phyloP scores from a whole-genome alignment of 2,329 filamentous ascomycete genomes.

The Xylariaceae sp. region DNA sequence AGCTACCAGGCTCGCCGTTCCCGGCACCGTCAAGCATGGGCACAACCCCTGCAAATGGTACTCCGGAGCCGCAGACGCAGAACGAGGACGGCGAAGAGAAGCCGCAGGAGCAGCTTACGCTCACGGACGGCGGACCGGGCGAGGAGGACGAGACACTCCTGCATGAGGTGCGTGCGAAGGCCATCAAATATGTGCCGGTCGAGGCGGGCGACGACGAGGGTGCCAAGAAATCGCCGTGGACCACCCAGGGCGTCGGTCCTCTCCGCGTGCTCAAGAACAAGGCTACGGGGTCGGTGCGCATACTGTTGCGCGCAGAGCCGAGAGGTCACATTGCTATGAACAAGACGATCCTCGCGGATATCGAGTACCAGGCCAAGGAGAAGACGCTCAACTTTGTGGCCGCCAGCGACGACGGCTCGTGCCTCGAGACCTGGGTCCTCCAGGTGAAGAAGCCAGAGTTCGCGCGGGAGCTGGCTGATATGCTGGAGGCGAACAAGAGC shows the following conservation, averaged over 20 bases:
- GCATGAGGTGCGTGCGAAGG: slow-evolving; percentile 65
- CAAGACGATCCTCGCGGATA: slow-evolving; percentile 51
- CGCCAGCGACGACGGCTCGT: slow-evolving; percentile 49
- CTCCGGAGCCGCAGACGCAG: slow-evolving; percentile 47
- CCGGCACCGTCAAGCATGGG: slow-evolving; percentile 54
- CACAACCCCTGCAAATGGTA: slow-evolving; percentile 51
- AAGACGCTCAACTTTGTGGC: slow-evolving; percentile 55
- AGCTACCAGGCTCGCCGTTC: slow-evolving; percentile 25
- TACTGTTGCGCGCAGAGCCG: slow-evolving; percentile 69
- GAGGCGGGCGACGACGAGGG: slow-evolving; percentile 38
- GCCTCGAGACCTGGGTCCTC: slow-evolving; percentile 62
- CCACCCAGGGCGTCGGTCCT: slow-evolving; percentile 61
- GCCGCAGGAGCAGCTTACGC: slow-evolving; percentile 61
- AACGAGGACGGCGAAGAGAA: slow-evolving; percentile 40
- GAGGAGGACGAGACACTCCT: slow-evolving; percentile 67
- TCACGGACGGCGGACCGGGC: slow-evolving; percentile 57
- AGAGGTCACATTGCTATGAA: slow-evolving; percentile 69
- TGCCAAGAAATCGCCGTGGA: slow-evolving; percentile 55
- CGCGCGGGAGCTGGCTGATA: slow-evolving; percentile 43
- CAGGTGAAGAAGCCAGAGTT: slow-evolving; percentile 54
- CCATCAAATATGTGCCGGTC: slow-evolving; percentile 50
- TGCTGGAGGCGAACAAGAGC: slow-evolving; percentile 46
- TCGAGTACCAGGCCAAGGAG: slow-evolving; percentile 53
- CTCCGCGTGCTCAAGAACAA: slow-evolving; percentile 69
- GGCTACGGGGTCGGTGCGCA: slow-evolving; percentile 55